Percentiles rank a stretch among this genome's conserved stretches.
These are phyloP conservation scores for Chiua virens DNA, from an alignment of 768 basidiomycete genomes.

Conservation along the genomic window DNA sequence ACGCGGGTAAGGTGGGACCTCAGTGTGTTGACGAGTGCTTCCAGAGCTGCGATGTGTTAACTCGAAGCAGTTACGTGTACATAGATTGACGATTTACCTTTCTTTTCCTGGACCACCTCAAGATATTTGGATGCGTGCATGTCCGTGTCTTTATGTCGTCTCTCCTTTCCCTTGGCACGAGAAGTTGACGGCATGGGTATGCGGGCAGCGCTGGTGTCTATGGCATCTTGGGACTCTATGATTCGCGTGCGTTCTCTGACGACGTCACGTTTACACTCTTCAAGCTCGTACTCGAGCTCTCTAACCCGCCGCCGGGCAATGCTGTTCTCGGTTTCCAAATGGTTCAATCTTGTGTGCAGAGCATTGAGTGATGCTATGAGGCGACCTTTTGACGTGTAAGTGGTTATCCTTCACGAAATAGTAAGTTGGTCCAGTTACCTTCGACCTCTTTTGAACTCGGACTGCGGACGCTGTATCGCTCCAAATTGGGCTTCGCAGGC, in stretches of 20 bases:
- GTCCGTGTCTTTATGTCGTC: slow-evolving; percentile 36
- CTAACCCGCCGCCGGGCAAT: slow-evolving; percentile 80
- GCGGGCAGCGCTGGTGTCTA: slow-evolving; percentile 19
- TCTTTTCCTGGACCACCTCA: slow-evolving; percentile 85
- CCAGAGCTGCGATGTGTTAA: slow-evolving; percentile 57
- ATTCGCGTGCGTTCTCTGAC: slow-evolving; percentile 65
- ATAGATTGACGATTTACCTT: slow-evolving; percentile 53
- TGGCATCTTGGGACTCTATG: slow-evolving; percentile 51
- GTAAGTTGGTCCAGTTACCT: slow-evolving; percentile 41
- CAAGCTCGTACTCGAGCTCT: slow-evolving; percentile 85
- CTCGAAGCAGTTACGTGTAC: neutral
- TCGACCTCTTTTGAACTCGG: slow-evolving; percentile 59
- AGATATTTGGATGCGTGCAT: slow-evolving; percentile 53
- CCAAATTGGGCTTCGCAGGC: slow-evolving; percentile 56
- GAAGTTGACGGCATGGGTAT: slow-evolving; percentile 17
- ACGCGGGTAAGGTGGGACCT: slow-evolving; percentile 75
- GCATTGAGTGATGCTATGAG: slow-evolving; percentile 58
- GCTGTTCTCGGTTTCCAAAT: slow-evolving; percentile 80
- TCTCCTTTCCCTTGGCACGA: slow-evolving; percentile 31
- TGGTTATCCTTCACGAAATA: neutral
- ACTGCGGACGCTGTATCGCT: slow-evolving; percentile 50
- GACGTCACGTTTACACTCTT: slow-evolving; percentile 79
- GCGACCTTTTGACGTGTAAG: slow-evolving; percentile 43
- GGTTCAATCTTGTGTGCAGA: slow-evolving; percentile 66
- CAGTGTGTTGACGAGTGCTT: slow-evolving; percentile 73